Percentiles rank a stretch among this genome's conserved stretches.
Conservation (phyloP, 805 yeast species). For the Zygotorulaspora danielsina region DNA sequence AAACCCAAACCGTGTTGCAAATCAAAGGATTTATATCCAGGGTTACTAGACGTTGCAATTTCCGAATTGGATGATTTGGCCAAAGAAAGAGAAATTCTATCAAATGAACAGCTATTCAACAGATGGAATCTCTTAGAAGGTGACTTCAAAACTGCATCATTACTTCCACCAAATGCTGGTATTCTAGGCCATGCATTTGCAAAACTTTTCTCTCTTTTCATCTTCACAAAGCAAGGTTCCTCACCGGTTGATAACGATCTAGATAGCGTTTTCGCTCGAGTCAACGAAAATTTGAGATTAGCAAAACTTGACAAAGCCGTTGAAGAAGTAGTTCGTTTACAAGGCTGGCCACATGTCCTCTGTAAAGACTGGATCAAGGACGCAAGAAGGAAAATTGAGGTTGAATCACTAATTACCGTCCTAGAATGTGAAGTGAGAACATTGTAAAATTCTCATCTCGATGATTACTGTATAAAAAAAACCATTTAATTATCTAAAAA, state of each 20-base stretch:
- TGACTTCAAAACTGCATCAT: conserved; percentile 81
- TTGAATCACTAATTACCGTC: conserved; percentile 70
- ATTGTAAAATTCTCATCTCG: conserved; percentile 24
- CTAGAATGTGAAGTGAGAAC: conserved; percentile 62
- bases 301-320: conserved; percentile 85
- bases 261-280: conserved; percentile 84
- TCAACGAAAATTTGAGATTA: conserved; percentile 65
- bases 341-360: conserved; percentile 88
- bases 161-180: conserved; percentile 94
- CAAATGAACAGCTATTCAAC: conserved; percentile 70
- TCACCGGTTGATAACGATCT: conserved; percentile 73
- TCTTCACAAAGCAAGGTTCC: conserved; percentile 73
- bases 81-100: conserved; percentile 53
- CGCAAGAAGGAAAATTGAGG: conserved; percentile 84
- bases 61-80: conserved; percentile 44
- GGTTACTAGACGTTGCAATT: conserved; percentile 26
- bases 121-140: conserved; percentile 79
- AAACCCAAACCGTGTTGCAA: conserved; percentile 24
- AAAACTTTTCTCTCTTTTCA: conserved; percentile 64
- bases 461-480: conserved; percentile 8
- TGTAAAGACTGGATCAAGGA: conserved; percentile 90
- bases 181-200: conserved; percentile 88
- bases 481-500: conserved; percentile 2
- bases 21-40: conserved; percentile 18
- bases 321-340: conserved; percentile 81